Evolutionary conservation across 2,329 filamentous ascomycete species (phyloP).

Genomic region (Colletotrichum tropicale): DNA sequence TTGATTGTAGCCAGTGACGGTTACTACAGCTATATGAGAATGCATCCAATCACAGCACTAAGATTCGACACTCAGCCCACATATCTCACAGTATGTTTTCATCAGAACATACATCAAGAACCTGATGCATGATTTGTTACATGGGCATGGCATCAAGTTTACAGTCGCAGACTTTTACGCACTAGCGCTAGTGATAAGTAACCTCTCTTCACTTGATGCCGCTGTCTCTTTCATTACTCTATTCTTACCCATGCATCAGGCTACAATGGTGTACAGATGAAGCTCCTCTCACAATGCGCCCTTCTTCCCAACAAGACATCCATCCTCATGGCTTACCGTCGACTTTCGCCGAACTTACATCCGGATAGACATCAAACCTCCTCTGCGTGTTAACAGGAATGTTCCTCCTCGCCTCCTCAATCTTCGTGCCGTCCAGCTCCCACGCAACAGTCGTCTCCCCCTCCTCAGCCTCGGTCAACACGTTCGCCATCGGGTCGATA

Average conservation of each 20-base stretch:
- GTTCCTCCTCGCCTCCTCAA: conserved; percentile 77
- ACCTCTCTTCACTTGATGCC: neutral
- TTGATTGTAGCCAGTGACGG: neutral
- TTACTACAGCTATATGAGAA: neutral
- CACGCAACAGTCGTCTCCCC: conserved; percentile 76
- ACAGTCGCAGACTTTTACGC: too few relatives aligned
- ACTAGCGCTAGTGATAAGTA: too few relatives aligned
- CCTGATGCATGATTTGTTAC: too few relatives aligned
- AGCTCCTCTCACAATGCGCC: neutral
- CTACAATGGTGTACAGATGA: neutral
- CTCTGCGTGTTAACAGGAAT: conserved; percentile 87
- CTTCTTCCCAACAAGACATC: neutral
- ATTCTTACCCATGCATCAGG: neutral
- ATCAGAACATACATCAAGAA: too few relatives aligned
- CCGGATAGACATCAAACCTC: conserved; percentile 93
- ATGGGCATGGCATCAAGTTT: too few relatives aligned
- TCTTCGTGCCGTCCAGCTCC: conserved; percentile 69
- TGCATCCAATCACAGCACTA: neutral
- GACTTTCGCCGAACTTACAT: conserved; percentile 63
- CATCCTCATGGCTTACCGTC: neutral
- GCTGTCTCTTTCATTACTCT: neutral
- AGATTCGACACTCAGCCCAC: neutral
- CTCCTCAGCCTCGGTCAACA: conserved; percentile 82
- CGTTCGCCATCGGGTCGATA: conserved; percentile 82
- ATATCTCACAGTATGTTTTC: too few relatives aligned